Evolutionary conservation across 257 asterid genomes (phyloP).

Genomic region (Parsonsia alboflavescens): DNA sequence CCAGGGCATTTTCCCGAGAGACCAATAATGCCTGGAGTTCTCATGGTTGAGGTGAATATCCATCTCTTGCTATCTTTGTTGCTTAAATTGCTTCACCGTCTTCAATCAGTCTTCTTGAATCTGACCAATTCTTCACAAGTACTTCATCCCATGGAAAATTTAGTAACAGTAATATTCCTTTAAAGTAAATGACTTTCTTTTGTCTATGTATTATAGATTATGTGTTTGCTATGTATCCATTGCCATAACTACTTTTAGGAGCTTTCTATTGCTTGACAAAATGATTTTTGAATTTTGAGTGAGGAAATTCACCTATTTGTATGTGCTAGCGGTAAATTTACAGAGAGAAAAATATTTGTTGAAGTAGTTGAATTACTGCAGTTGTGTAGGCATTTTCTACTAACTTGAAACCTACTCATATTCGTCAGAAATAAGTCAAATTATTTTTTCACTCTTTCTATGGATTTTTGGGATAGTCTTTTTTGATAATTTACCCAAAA

Average conservation of each 20-base stretch:
- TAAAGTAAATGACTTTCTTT: background rate
- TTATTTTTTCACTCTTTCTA: background rate
- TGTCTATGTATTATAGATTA: background rate
- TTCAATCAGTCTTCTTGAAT: background rate
- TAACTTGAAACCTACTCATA: background rate
- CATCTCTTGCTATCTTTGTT: background rate
- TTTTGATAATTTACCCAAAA: background rate
- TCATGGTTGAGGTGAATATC: slow-evolving; percentile 76
- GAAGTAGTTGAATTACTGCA: background rate
- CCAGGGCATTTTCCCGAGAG: slow-evolving; percentile 96
- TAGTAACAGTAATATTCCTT: background rate
- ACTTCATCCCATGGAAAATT: background rate
- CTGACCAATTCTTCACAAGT: background rate
- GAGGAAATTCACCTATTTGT: slow-evolving; percentile 1
- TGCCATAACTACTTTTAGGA: background rate
- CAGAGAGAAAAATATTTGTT: background rate
- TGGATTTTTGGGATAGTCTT: background rate
- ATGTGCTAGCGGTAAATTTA: background rate
- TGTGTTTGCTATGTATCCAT: background rate
- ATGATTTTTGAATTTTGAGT: background rate
- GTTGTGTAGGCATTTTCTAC: background rate
- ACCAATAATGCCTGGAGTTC: slow-evolving; percentile 96
- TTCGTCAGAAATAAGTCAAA: background rate
- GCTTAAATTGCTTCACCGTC: background rate
- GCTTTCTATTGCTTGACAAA: background rate